Evolutionary conservation across 2,329 filamentous ascomycete species (phyloP).

Genomic region (Aspergillus fumigatiaffinis): DNA sequence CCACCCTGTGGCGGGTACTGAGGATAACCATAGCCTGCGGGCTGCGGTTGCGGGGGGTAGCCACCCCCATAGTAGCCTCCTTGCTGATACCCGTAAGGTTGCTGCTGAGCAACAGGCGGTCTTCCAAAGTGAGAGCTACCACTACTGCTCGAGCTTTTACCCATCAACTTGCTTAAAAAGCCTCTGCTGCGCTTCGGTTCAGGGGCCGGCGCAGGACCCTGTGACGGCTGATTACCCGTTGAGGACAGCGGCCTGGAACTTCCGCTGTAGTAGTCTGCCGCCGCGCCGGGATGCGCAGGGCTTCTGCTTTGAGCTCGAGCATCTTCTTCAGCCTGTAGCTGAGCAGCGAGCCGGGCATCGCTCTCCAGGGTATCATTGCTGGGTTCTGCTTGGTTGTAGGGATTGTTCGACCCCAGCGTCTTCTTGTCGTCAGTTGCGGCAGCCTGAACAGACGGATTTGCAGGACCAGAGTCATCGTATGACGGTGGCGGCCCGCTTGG

Average conservation of each 20-base stretch:
- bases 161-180: constrained; percentile 52
- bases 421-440: constrained; percentile 43
- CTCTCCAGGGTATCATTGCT: constrained; percentile 47
- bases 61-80: constrained; percentile 27
- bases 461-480: constrained; percentile 57
- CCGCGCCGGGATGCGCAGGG: constrained; percentile 30
- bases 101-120: constrained; percentile 22
- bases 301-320: constrained; percentile 46
- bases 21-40: constrained; percentile 34
- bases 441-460: constrained; percentile 37
- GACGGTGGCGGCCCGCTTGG: constrained; percentile 44
- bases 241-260: constrained; percentile 14
- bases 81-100: constrained; percentile 20
- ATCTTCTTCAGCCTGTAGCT: constrained; percentile 80
- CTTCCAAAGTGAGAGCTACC: constrained; percentile 14
- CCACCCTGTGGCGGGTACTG: constrained; percentile 33
- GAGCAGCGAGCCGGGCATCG: constrained; percentile 70
- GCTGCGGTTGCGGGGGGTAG: constrained; percentile 24
- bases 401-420: constrained; percentile 63
- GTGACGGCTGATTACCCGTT: constrained; percentile 1
- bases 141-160: constrained; percentile 37
- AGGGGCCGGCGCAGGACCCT: constrained; percentile 9
- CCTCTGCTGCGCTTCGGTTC: constrained; percentile 42
- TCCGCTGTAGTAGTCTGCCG: constrained; percentile 47
- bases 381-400: constrained; percentile 50